These are phyloP conservation scores for Ramaria sp. DNA, from an alignment of 768 basidiomycete genomes.

Conservation along the genomic window DNA sequence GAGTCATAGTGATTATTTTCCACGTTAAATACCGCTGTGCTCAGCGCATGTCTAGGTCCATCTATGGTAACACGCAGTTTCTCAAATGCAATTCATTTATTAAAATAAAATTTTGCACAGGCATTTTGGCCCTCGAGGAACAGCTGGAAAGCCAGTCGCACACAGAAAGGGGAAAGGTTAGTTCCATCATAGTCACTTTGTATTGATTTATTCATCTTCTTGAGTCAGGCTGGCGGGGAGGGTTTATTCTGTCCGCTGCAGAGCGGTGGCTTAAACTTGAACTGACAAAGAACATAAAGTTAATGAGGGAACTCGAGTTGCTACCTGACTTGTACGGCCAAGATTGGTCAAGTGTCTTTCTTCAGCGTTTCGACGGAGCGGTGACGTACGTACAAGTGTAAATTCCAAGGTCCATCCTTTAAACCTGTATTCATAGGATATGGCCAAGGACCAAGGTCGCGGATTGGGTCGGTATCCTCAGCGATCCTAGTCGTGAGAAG, in stretches of 20 bases:
- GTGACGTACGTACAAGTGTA: slow-evolving; percentile 55
- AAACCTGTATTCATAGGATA: slow-evolving; percentile 39
- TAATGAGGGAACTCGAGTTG: slow-evolving; percentile 93
- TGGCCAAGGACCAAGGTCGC: slow-evolving; percentile 76
- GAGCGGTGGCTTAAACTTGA: slow-evolving; percentile 96
- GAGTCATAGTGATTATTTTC: neutral
- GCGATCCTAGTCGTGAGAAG: slow-evolving; percentile 72
- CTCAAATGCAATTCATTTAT: neutral
- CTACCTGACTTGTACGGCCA: slow-evolving; percentile 87
- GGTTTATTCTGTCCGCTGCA: slow-evolving; percentile 82
- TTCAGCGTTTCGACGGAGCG: slow-evolving; percentile 85
- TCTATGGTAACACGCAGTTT: slow-evolving; percentile 22
- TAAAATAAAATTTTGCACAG: neutral
- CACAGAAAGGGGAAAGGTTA: slow-evolving; percentile 86
- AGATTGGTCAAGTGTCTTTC: slow-evolving; percentile 95
- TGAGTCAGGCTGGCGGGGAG: slow-evolving; percentile 78
- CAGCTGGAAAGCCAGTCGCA: slow-evolving; percentile 86
- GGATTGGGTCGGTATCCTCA: slow-evolving; percentile 80
- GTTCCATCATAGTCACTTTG: neutral
- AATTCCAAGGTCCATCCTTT: neutral
- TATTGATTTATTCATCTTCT: neutral
- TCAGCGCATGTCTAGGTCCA: slow-evolving; percentile 38
- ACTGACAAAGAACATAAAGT: slow-evolving; percentile 92
- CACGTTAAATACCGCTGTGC: neutral
- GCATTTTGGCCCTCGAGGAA: slow-evolving; percentile 74